These are phyloP conservation scores for Bruguiera parviflora DNA, from an alignment of 345 rosid genomes.

Conservation along the genomic window DNA sequence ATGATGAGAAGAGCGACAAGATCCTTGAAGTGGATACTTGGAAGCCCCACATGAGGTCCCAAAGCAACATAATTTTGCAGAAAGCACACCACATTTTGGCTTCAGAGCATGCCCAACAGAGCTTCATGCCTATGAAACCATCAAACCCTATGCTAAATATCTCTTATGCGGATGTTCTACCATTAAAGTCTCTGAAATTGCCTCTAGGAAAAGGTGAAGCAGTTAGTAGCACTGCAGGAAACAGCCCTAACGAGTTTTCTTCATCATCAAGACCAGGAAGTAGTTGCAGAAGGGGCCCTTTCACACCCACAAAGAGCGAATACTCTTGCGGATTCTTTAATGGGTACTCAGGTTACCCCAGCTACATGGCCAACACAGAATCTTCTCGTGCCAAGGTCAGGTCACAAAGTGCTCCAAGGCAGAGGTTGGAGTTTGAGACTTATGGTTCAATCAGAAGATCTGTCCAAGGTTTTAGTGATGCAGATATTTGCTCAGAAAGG, in stretches of 20 bases:
- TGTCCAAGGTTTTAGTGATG: slow-evolving; percentile 43
- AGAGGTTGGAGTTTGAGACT: slow-evolving; percentile 65
- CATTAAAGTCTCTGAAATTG: slow-evolving; percentile 15
- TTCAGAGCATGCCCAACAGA: slow-evolving; percentile 13
- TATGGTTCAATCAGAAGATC: slow-evolving; percentile 37
- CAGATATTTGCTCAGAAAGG: slow-evolving; percentile 39
- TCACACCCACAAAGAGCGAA: slow-evolving; percentile 34
- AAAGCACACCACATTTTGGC: slow-evolving; percentile 20
- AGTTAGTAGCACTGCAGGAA: slow-evolving; percentile 10
- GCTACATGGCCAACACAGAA: slow-evolving; percentile 40
- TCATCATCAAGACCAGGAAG: slow-evolving; percentile 29
- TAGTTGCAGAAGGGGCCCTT: slow-evolving; percentile 21
- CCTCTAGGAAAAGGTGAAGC: slow-evolving; percentile 18
- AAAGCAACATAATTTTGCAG: slow-evolving; percentile 21
- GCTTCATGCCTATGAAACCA: slow-evolving; percentile 13
- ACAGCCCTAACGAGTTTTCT: slow-evolving; percentile 14
- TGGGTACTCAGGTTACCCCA: slow-evolving; percentile 27
- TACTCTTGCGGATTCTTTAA: slow-evolving; percentile 25
- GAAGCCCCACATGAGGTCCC: slow-evolving; percentile 63
- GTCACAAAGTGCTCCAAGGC: slow-evolving; percentile 94
- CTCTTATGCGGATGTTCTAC: slow-evolving; percentile 10
- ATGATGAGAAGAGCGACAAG: slow-evolving; percentile 31
- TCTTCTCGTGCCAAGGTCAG: slow-evolving; percentile 51
- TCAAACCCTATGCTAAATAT: slow-evolving; percentile 4
- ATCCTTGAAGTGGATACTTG: slow-evolving; percentile 57